These are phyloP conservation scores for Hevea brasiliensis DNA, from an alignment of 345 rosid species.

Conservation along the genomic window DNA sequence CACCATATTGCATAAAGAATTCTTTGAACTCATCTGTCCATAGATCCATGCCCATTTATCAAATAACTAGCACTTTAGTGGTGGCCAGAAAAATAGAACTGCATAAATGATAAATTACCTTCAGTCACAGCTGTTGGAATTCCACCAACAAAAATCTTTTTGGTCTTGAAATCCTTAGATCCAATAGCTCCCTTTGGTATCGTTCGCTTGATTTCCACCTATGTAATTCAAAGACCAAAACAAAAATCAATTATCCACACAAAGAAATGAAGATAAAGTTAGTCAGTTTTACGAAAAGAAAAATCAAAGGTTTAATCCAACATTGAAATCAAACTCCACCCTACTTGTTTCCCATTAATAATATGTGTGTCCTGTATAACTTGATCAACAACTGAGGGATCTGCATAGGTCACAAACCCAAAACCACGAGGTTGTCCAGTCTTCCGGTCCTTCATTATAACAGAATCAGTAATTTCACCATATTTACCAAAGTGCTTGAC, in stretches of 20 bases:
- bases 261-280: background rate
- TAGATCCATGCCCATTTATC: background rate
- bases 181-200: slow-evolving; percentile 82
- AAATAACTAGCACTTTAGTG: background rate
- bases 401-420: slow-evolving; percentile 88
- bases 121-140: slow-evolving; percentile 73
- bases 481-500: slow-evolving; percentile 73
- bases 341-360: slow-evolving; percentile 85
- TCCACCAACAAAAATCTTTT: slow-evolving; percentile 93
- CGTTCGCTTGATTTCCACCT: slow-evolving; percentile 98
- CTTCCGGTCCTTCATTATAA: slow-evolving; percentile 87
- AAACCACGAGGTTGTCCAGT: slow-evolving; percentile 89
- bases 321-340: background rate
- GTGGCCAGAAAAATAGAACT: background rate
- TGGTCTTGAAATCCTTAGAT: slow-evolving; percentile 74
- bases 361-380: slow-evolving; percentile 74
- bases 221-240: background rate
- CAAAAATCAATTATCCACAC: background rate
- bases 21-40: slow-evolving; percentile 35
- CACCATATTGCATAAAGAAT: slow-evolving; percentile 34
- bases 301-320: background rate
- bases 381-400: slow-evolving; percentile 81
- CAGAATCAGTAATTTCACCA: slow-evolving; percentile 85
- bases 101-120: slow-evolving; percentile 40
- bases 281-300: background rate